phyloP scores from a whole-genome alignment of 1,139 yeast genomes.

The Debaryomyces singareniensis region DNA sequence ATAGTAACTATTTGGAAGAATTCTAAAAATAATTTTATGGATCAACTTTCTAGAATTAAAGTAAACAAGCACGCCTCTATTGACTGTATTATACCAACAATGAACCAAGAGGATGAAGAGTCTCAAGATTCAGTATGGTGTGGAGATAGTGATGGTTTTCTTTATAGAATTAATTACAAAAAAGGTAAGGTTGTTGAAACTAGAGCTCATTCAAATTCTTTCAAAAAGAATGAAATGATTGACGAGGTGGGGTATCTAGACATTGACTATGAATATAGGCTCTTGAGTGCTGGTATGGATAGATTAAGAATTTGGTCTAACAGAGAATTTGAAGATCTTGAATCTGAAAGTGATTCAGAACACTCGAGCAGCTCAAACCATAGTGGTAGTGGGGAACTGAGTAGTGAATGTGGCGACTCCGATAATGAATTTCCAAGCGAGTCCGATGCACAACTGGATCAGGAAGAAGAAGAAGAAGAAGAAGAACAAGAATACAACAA shows the following conservation, averaged over 20 bases:
- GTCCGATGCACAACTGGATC: neutral
- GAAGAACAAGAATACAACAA: conserved; percentile 9
- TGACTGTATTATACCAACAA: conserved; percentile 70
- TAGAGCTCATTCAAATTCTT: conserved; percentile 55
- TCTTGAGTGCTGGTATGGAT: conserved; percentile 82
- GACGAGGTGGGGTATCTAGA: conserved; percentile 73
- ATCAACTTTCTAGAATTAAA: conserved; percentile 76
- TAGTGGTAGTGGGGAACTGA: conserved; percentile 8
- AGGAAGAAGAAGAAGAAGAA: conserved; percentile 9
- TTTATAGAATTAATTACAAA: conserved; percentile 62
- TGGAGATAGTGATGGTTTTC: conserved; percentile 79
- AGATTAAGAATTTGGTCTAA: conserved; percentile 67
- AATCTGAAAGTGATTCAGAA: conserved; percentile 16
- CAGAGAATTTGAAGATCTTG: conserved; percentile 17
- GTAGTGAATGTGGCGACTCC: conserved; percentile 1
- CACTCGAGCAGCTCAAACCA: conserved; percentile 10
- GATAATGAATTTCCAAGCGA: neutral
- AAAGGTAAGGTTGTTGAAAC: conserved; percentile 60
- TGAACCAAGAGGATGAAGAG: conserved; percentile 58
- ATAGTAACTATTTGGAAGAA: conserved; percentile 88
- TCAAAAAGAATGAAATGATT: conserved; percentile 30
- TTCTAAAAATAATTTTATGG: conserved; percentile 57
- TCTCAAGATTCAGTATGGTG: conserved; percentile 61
- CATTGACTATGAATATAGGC: conserved; percentile 70
- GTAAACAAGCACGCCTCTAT: conserved; percentile 68